phyloP scores from a whole-genome alignment of 202 grass and related monocot genomes.

The Dendrocalamus latiflorus region DNA sequence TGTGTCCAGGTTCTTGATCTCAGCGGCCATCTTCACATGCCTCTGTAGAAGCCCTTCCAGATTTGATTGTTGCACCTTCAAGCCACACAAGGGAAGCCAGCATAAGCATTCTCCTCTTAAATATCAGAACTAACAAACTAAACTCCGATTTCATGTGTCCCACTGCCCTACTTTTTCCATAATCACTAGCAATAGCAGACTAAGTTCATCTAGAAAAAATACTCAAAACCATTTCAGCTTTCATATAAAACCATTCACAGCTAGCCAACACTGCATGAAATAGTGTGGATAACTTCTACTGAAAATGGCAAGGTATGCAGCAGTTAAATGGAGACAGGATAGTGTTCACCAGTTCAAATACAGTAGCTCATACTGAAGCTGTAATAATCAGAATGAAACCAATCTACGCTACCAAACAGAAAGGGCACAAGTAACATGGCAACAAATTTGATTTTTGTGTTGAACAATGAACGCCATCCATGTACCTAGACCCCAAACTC shows the following conservation, averaged over 20 bases:
- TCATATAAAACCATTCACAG: not conserved
- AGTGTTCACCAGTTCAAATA: constrained; percentile 10
- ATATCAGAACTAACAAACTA: not conserved
- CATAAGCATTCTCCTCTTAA: not conserved
- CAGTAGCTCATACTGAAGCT: constrained; percentile 6
- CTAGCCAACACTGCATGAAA: constrained; percentile 8
- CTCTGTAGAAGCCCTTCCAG: constrained; percentile 84
- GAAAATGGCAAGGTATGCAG: not conserved
- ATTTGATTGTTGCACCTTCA: constrained; percentile 92
- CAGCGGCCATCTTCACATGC: constrained; percentile 94
- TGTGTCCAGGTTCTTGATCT: constrained; percentile 99
- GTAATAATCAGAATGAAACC: constrained; percentile 4
- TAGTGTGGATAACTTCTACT: not conserved
- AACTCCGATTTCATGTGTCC: constrained; percentile 11
- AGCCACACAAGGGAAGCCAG: constrained; percentile 1
- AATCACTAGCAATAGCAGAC: constrained; percentile 11
- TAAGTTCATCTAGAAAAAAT: constrained; percentile 23
- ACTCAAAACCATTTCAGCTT: not conserved
- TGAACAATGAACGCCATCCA: not conserved
- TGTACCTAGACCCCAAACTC: not conserved
- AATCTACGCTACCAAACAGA: not conserved
- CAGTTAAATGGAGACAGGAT: constrained; percentile 5
- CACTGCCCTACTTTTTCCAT: not conserved
- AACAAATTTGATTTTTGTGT: constrained; percentile 20
- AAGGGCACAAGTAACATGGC: not conserved